Conservation (phyloP, 139 green algal species). For the Limnomonas spitsbergensis region DNA sequence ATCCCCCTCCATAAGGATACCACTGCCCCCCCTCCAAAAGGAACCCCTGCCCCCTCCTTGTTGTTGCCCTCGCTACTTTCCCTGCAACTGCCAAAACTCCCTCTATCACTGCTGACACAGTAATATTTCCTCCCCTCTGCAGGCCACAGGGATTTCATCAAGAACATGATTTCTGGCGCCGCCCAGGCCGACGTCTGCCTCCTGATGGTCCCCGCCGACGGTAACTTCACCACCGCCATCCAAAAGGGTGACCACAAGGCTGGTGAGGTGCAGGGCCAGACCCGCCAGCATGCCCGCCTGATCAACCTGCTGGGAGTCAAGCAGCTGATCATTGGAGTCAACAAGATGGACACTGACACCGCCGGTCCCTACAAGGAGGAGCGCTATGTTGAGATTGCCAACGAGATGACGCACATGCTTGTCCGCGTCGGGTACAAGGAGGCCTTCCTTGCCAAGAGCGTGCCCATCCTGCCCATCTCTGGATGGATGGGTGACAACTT, state of each 20-base stretch:
- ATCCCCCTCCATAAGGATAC: too few relatives aligned
- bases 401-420: slow-evolving; percentile 95
- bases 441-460: slow-evolving; percentile 77
- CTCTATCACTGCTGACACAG: too few relatives aligned
- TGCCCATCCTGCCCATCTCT: slow-evolving; percentile 97
- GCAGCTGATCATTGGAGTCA: slow-evolving; percentile 92
- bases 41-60: too few relatives aligned
- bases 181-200: slow-evolving; percentile 90
- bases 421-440: slow-evolving; percentile 78
- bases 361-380: slow-evolving; percentile 86
- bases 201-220: slow-evolving; percentile 81
- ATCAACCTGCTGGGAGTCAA: slow-evolving; percentile 97
- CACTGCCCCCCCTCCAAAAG: too few relatives aligned
- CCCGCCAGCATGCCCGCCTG: slow-evolving; percentile 96
- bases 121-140: too few relatives aligned
- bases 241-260: slow-evolving; percentile 97
- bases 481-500: slow-evolving; percentile 99
- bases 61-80: neutral
- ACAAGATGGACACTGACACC: slow-evolving; percentile 97
- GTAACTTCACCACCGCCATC: slow-evolving; percentile 97
- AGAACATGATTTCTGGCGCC: slow-evolving; percentile 99
- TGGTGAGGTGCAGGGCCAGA: slow-evolving; percentile 96
- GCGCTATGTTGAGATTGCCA: slow-evolving; percentile 95
- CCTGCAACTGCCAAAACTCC: too few relatives aligned
- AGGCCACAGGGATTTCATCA: slow-evolving; percentile 99